phyloP scores from a whole-genome alignment of 1,284 basidiomycete genomes.

The Mycena citricolor region DNA sequence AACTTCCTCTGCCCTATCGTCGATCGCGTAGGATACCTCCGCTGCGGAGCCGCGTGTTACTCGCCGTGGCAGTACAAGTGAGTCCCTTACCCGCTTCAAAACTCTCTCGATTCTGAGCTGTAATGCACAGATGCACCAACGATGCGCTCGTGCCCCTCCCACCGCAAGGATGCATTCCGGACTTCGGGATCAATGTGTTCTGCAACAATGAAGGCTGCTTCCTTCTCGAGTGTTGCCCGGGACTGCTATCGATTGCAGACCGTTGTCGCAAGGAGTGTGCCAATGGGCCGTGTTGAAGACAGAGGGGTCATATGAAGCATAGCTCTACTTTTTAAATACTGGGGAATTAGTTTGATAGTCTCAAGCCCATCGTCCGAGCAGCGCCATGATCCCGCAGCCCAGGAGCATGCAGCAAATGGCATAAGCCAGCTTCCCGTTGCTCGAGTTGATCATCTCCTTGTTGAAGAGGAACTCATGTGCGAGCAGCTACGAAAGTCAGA shows the following conservation, averaged over 20 bases:
- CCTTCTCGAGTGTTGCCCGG: neutral
- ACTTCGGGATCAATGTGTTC: neutral
- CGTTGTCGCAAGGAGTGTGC: too few relatives aligned
- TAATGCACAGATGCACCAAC: constrained; percentile 2
- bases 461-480: constrained; percentile 92
- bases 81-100: neutral
- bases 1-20: constrained; percentile 5
- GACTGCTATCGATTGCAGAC: constrained; percentile 3
- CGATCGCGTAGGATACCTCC: neutral
- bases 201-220: constrained; percentile 6
- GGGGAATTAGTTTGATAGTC: too few relatives aligned
- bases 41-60: constrained; percentile 3
- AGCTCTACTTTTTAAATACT: too few relatives aligned
- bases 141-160: neutral
- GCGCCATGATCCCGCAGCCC: constrained; percentile 82
- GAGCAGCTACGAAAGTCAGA: constrained; percentile 55
- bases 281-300: too few relatives aligned
- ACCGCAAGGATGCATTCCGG: constrained; percentile 9
- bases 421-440: constrained; percentile 62
- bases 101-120: neutral
- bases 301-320: too few relatives aligned
- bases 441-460: constrained; percentile 72
- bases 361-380: constrained; percentile 85
- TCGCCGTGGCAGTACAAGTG: neutral
- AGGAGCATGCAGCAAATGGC: constrained; percentile 71